Conservation (phyloP, 345 rosid genomes). For the Gossypium rotundifolium region DNA sequence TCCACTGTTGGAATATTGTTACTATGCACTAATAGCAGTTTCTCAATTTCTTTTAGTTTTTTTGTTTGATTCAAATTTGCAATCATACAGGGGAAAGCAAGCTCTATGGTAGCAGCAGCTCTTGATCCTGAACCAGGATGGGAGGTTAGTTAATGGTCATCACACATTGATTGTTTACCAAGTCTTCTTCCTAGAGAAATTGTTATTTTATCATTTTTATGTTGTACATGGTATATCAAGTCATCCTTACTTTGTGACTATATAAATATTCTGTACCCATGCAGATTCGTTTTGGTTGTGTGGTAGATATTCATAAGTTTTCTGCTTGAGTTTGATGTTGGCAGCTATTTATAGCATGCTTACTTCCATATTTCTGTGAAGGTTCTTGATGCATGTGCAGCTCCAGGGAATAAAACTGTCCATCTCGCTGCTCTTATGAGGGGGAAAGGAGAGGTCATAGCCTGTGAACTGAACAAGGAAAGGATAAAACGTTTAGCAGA, state of each 20-base stretch:
- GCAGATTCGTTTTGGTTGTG: slow-evolving; percentile 4
- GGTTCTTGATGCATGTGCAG: slow-evolving; percentile 98
- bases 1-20: not conserved
- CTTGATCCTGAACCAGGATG: slow-evolving; percentile 76
- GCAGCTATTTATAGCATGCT: slow-evolving; percentile 8
- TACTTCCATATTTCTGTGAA: slow-evolving; percentile 28
- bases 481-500: slow-evolving; percentile 64
- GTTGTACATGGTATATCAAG: not conserved
- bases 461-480: slow-evolving; percentile 73
- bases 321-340: slow-evolving; percentile 9
- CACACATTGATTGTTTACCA: not conserved
- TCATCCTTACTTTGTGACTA: not conserved
- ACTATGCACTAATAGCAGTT: not conserved
- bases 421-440: slow-evolving; percentile 92
- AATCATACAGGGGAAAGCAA: slow-evolving; percentile 74
- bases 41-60: not conserved
- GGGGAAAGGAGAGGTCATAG: slow-evolving; percentile 68
- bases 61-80: not conserved
- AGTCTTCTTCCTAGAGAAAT: not conserved
- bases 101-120: slow-evolving; percentile 86
- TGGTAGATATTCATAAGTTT: not conserved
- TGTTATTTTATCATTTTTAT: not conserved
- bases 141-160: slow-evolving; percentile 45
- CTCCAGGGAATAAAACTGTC: slow-evolving; percentile 97
- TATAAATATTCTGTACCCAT: not conserved